Percentiles rank a stretch among this genome's conserved stretches.
Conservation (phyloP, 768 basidiomycete genomes). For the Ramaria sp. region DNA sequence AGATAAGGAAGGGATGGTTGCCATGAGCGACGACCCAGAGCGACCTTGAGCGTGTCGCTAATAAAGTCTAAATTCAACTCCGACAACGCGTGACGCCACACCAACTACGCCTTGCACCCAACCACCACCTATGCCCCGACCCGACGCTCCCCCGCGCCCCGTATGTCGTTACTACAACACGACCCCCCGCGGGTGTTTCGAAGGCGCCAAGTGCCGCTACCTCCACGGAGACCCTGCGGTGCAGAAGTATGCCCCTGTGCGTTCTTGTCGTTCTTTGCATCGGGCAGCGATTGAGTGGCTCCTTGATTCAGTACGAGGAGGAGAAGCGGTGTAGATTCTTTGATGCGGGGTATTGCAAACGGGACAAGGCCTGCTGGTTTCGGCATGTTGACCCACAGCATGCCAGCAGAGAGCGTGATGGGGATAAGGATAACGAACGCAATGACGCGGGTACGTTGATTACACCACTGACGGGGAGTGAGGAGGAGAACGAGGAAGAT, state of each 20-base stretch:
- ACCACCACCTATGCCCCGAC: conserved; percentile 5
- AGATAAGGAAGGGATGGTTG: not conserved
- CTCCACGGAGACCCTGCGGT: conserved; percentile 44
- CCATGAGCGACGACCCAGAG: not conserved
- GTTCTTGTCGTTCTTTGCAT: not conserved
- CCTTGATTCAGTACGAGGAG: conserved; percentile 58
- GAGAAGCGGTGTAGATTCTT: conserved; percentile 61
- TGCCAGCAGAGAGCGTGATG: conserved; percentile 10
- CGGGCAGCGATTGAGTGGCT: not conserved
- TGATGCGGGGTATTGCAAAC: conserved; percentile 58
- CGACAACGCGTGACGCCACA: too few species aligned
- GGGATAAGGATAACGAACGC: not conserved
- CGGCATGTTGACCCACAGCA: conserved; percentile 33
- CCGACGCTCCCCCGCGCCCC: conserved; percentile 36
- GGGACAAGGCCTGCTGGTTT: conserved; percentile 71
- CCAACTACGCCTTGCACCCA: not conserved
- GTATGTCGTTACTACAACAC: conserved; percentile 64
- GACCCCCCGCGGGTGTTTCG: conserved; percentile 56
- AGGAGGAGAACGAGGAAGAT: conserved; percentile 29
- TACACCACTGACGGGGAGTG: not conserved
- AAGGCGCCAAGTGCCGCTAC: conserved; percentile 65
- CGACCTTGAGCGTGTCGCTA: too few species aligned
- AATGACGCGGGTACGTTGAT: not conserved
- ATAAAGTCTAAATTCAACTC: too few species aligned
- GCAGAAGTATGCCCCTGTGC: conserved; percentile 14